Base-by-base conservation (phyloP, 2,329 filamentous ascomycete genomes). In the Verticillium isaacii region DNA sequence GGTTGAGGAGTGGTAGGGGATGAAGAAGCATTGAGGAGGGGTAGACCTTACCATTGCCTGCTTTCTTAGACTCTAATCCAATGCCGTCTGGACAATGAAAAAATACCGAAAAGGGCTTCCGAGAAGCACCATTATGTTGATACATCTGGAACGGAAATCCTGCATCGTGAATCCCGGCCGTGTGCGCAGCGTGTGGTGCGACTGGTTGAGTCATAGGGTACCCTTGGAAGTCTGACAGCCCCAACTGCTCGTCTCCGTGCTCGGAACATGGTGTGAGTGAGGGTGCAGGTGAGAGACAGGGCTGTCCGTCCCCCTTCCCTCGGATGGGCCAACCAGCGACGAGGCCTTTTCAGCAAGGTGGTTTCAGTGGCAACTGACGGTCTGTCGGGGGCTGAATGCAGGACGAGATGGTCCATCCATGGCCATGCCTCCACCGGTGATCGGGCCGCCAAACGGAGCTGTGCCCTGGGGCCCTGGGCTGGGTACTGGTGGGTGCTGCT, bases 1-100 rank as follows among this genome's bases (percentile, higher is more conserved):
- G 71, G 71, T 72, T 73, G 73, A 69, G 68, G 74, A 74, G 72
- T 70, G 70, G 72, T 72, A 70, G 45, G 45, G 45, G 45, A 19
- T n/a, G 45, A 77, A 74, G 75, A 72, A 77, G 78, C 78, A 80
- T 75, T 78, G 78, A 77, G 76, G 75, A 79, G 75, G 75, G 77
- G 75, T 63, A 67, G 32, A 71, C 72, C 74, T 68, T 70, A 72
- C 74, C 71, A 75, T 72, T 72, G 74, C 78, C 80, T 77, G 76
- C 74, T 79, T 79, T 78, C 72, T 79, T 83, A 83, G 81, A 83
- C 78, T 82, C 78, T 80, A 77, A 80, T 81, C 77, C 78, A 76
- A 78, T 76, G 77, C 79, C 78, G 80, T 81, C 79, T 83, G 80
- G 80, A 82, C 79, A 83, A 73, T 70, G 78, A 77, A 78, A 80